Conservation (phyloP, 768 basidiomycete genomes). For the Phaeotremella fagi region DNA sequence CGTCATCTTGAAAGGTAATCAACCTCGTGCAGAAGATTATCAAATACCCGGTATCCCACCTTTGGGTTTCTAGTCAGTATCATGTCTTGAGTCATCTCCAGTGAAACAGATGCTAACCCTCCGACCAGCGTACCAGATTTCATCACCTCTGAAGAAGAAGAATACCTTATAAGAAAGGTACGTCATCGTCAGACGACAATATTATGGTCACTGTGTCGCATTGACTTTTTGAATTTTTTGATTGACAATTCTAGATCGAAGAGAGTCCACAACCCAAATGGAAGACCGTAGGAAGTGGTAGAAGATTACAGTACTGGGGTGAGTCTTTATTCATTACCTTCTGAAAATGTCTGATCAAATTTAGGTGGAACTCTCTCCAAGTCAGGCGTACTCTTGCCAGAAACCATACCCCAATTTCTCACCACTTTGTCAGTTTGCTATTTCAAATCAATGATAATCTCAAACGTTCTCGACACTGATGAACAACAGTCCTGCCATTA, state of each 20-base stretch:
- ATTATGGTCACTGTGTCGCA: neutral
- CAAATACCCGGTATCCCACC: constrained; percentile 27
- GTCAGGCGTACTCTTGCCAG: constrained; percentile 60
- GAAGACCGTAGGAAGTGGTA: constrained; percentile 68
- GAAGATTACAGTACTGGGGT: constrained; percentile 55
- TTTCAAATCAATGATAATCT: neutral
- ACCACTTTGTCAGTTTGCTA: constrained; percentile 57
- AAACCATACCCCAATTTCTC: constrained; percentile 67
- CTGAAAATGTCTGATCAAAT: too few species aligned
- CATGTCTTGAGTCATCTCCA: neutral
- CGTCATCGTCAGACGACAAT: neutral
- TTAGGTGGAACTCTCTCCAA: constrained; percentile 71
- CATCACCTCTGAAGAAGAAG: constrained; percentile 64
- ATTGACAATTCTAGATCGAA: constrained; percentile 55
- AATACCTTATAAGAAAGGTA: constrained; percentile 72
- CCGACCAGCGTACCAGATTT: constrained; percentile 68
- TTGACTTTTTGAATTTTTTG: too few species aligned
- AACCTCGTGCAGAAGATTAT: constrained; percentile 25
- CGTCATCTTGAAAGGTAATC: constrained; percentile 1
- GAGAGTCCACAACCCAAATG: constrained; percentile 76
- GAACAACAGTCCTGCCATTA: constrained; percentile 64
- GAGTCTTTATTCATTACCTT: neutral
- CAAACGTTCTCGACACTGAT: too few species aligned
- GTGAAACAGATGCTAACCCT: constrained; percentile 1
- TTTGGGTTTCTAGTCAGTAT: constrained; percentile 31